Base-by-base conservation (phyloP, 2,329 filamentous ascomycete genomes). In the Aspergillus sp. region DNA sequence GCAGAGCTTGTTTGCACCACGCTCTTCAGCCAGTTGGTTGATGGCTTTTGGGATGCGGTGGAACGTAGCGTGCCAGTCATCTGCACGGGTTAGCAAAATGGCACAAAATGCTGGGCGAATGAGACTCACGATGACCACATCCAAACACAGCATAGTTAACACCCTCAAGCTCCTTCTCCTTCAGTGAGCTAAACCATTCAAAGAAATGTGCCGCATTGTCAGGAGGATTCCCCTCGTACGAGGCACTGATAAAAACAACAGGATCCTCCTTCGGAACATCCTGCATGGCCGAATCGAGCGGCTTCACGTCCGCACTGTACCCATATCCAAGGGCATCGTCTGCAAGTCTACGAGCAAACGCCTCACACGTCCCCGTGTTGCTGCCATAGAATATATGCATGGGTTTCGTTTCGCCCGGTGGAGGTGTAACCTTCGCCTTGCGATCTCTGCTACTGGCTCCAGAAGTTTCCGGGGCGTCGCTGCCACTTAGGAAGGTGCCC, bases 351-450 rank as follows among this genome's bases (percentile, higher is more conserved):
- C 84, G 77, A 1, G 85, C 82, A 41, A 89, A 74, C 1, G 81
- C 74, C 63, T 89, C 83, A 61, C 86, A 90, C 1, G 86, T 90
- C 0, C 86, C 86, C 2, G 81, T 82, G 60, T 88, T 88, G 15
- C 83, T 86, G 2, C 86, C 86, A 59, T 86, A 90, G 39, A 83
- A 78, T 17, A 90, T 77, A n/a, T 78, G 78, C 53, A 90, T 71
- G 1, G 74, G 72, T 53, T 75, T 75, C 20, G 62, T 54, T 13
- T 61, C 47, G 3, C 47, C 51, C 39, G 45, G 46, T 3, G 43
- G 42, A n/a, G 52, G 47, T 6, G 46, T 42, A 1, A 43, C 47
- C 38, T 56, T 56, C 5, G 51, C 54, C 47, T 62, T 61, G 15
- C 52, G 53, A 19, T 57, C 53, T n/a, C 53, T 51, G 44, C 52